Evolutionary conservation across 768 basidiomycete genomes (phyloP), one percentile per base, ranked within the genome.

Genomic region (Lentinula sp.): DNA sequence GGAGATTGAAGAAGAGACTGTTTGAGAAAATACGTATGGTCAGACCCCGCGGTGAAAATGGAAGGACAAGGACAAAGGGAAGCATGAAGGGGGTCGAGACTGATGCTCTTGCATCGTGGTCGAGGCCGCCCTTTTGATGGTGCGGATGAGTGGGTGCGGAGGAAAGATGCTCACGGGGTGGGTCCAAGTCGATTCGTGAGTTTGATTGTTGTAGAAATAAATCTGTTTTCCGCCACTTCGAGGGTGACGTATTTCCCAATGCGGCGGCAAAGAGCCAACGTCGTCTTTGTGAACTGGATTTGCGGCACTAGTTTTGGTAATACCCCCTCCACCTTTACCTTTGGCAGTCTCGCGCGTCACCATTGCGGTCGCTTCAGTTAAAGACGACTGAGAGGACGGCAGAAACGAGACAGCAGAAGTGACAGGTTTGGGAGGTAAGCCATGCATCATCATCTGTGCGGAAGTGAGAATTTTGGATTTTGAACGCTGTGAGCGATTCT

Each of bases 181-280:
- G 40, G 65, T 72, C 79, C 79, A 80, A 1, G 78, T 80, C 23
- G 78, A 78, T 67, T 76, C 72, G 39, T 76, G 67, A 23, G 79
- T 80, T 61, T 72, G 72, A 56, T 69, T 62, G 63, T 80, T 80
- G 56, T 77, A 80, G 63, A 75, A 80, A 61, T 80, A 80, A 13
- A 70, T 64, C 15, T 75, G 75, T 10, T 65, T 68, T 21, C 72
- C 75, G 40, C 65, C 73, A 62, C 76, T 69, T 11, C 59, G 37
- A 51, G 78, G 72, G 57, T 73, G 65, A 63, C 76, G 76, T 61
- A 75, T 61, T 67, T 80, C 80, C 79, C 80, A 81, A 53, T 74
- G 75, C 39, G 75, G 69, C 18, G 80, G 78, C 4, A 81, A 70
- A 13, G 55, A 63, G 49, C 15, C 46, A 23, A 9, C 16, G 15